Conservation (phyloP, 371 early-diverging fungal species). For the Mortierella sp. region DNA sequence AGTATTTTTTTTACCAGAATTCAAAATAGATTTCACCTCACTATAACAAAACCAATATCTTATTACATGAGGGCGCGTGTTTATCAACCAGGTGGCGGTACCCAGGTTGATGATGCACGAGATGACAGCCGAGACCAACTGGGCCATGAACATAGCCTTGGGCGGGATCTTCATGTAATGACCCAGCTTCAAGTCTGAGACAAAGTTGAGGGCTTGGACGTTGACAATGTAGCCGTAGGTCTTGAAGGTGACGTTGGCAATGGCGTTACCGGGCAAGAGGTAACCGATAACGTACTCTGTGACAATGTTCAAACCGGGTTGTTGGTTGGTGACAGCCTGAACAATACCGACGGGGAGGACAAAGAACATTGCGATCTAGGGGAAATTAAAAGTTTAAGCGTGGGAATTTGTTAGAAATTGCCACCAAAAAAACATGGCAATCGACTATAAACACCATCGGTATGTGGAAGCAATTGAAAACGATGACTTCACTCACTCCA, state of each 20-base stretch:
- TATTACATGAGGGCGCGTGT: slow-evolving; percentile 64
- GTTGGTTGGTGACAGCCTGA: slow-evolving; percentile 77
- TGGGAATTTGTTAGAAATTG: too few species aligned
- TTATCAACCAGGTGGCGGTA: slow-evolving; percentile 70
- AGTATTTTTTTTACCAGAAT: too few species aligned
- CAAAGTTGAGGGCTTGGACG: slow-evolving; percentile 62
- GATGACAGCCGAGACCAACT: slow-evolving; percentile 70
- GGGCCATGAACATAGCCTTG: slow-evolving; percentile 71
- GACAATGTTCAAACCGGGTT: slow-evolving; percentile 78
- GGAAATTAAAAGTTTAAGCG: too few species aligned
- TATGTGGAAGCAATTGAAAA: too few species aligned
- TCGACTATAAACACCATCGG: too few species aligned
- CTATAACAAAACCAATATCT: too few species aligned
- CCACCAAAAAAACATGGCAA: too few species aligned
- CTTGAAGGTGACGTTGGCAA: slow-evolving; percentile 61
- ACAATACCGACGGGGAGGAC: slow-evolving; percentile 85
- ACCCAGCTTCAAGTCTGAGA: slow-evolving; percentile 67
- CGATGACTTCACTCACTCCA: too few species aligned
- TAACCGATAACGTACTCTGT: slow-evolving; percentile 72
- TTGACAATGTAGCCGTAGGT: slow-evolving; percentile 65
- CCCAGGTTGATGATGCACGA: slow-evolving; percentile 69
- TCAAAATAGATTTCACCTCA: too few species aligned
- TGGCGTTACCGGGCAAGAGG: slow-evolving; percentile 65
- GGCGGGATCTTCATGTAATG: slow-evolving; percentile 81
- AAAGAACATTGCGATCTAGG: slow-evolving; percentile 73